Conservation (phyloP, 2,329 filamentous ascomycete genomes). For the Pseudogymnoascus sp. region DNA sequence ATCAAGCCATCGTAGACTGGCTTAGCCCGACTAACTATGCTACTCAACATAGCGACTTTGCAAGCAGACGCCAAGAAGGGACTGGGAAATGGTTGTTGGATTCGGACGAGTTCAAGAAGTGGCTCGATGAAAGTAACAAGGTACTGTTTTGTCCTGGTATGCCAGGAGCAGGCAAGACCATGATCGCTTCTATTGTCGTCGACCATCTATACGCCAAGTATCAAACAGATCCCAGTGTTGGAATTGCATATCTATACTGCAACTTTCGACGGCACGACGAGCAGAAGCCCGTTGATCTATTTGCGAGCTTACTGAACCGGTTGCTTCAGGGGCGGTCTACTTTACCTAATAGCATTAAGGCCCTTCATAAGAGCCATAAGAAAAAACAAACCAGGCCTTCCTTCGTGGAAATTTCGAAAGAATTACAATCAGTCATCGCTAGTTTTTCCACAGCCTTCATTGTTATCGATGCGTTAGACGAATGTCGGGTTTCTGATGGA, state of each 20-base stretch:
- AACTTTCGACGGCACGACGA: constrained; percentile 27
- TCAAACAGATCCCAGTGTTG: constrained; percentile 12
- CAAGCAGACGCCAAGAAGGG: constrained; percentile 29
- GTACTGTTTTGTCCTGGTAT: constrained; percentile 16
- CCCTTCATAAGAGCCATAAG: constrained; percentile 22
- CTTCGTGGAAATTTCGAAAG: constrained; percentile 17
- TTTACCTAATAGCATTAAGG: constrained; percentile 17
- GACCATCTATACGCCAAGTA: constrained; percentile 7
- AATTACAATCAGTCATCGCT: constrained; percentile 17
- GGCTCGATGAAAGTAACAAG: constrained; percentile 6
- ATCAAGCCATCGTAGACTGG: constrained; percentile 26
- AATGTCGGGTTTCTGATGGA: constrained; percentile 14
- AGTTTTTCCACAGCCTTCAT: constrained; percentile 19
- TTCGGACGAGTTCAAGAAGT: constrained; percentile 12
- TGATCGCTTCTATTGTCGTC: constrained; percentile 13
- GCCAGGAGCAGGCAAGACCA: constrained; percentile 19
- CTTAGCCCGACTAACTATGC: constrained; percentile 31
- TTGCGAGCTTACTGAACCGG: constrained; percentile 29
- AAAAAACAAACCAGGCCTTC: constrained; percentile 19
- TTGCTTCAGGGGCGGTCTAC: constrained; percentile 17
- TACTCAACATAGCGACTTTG: constrained; percentile 33
- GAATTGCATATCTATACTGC: constrained; percentile 35
- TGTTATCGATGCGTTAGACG: constrained; percentile 18
- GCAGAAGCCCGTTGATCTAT: constrained; percentile 21
- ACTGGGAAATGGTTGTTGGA: constrained; percentile 16